Evolutionary conservation across 2,329 filamentous ascomycete genomes (phyloP).

Genomic region (Cladosporium austrohemisphaericum): DNA sequence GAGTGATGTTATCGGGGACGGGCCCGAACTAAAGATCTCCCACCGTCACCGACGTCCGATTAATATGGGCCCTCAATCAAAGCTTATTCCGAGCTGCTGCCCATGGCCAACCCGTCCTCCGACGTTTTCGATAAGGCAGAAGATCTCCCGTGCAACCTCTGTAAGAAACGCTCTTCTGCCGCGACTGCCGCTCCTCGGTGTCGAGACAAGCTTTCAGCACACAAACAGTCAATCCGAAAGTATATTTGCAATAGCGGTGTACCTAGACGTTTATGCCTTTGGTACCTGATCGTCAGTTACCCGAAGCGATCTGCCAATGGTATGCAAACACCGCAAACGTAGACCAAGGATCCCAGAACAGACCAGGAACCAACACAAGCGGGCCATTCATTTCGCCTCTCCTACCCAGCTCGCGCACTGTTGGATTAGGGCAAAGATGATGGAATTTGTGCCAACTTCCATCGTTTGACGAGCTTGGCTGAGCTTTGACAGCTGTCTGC

Average conservation of each 20-base stretch:
- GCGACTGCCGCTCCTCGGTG: background rate
- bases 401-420: background rate
- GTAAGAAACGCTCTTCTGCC: background rate
- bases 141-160: slow-evolving; percentile 5
- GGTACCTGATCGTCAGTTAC: too few species aligned
- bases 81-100: background rate
- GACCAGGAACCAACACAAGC: background rate
- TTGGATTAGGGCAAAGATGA: slow-evolving; percentile 1
- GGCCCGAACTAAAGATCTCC: slow-evolving; percentile 3
- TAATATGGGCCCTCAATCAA: slow-evolving; percentile 11
- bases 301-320: too few species aligned
- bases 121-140: background rate
- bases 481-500: slow-evolving; percentile 7
- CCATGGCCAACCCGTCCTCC: background rate
- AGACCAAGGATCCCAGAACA: too few species aligned
- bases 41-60: slow-evolving; percentile 10
- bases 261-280: too few species aligned
- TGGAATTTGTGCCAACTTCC: slow-evolving; percentile 1
- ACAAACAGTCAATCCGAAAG: too few species aligned
- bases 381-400: background rate
- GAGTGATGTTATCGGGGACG: background rate
- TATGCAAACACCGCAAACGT: too few species aligned
- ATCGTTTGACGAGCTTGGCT: too few species aligned
- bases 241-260: too few species aligned
- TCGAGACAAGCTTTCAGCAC: background rate